phyloP scores from a whole-genome alignment of 1,139 yeast genomes.

The Meyerozyma sp. region DNA sequence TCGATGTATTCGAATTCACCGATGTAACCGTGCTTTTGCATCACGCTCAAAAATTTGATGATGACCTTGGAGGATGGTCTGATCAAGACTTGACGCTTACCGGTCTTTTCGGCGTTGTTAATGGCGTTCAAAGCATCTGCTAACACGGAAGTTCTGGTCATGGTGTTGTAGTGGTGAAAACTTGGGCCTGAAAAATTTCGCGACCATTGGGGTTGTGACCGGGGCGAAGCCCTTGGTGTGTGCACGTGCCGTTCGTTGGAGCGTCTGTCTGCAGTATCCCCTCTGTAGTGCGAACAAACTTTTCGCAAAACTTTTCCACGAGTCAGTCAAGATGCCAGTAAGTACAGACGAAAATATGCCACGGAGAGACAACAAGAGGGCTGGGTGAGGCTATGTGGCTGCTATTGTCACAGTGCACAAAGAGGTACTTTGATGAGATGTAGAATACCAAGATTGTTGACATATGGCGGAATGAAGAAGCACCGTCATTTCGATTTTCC shows the following conservation, averaged over 20 bases:
- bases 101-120: constrained; percentile 99
- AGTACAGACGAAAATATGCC: constrained; percentile 10
- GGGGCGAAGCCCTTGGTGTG: not conserved
- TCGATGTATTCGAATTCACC: constrained; percentile 98
- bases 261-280: not conserved
- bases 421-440: too few relatives aligned
- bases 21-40: constrained; percentile 99
- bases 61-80: constrained; percentile 99
- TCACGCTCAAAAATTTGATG: constrained; percentile 92
- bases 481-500: too few relatives aligned
- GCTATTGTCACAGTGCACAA: too few relatives aligned
- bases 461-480: too few relatives aligned
- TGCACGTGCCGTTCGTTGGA: not conserved
- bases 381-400: too few relatives aligned
- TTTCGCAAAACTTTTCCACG: constrained; percentile 1
- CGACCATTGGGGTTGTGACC: not conserved
- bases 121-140: constrained; percentile 98
- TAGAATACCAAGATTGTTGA: too few relatives aligned
- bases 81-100: constrained; percentile 97
- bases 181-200: constrained; percentile 3
- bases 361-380: not conserved
- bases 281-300: not conserved
- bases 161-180: constrained; percentile 24
- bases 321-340: constrained; percentile 23
- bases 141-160: constrained; percentile 98